phyloP scores from a whole-genome alignment of 805 yeast genomes.

The Phaffomyces opuntiae region DNA sequence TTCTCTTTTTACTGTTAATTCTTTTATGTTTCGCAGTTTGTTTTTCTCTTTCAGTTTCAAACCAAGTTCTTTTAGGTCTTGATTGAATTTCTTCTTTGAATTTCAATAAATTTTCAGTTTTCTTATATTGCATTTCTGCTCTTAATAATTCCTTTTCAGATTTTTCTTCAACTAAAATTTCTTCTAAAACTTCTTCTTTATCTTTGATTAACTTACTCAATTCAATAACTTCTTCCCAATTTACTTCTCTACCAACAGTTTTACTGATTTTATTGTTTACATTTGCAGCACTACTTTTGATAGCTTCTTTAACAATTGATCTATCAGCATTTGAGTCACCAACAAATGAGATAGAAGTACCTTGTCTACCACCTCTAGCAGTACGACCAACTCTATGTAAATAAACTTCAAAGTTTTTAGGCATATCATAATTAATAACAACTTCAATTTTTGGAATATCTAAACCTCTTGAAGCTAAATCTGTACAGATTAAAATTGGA shows the following conservation, averaged over 20 bases:
- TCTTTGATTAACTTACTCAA: conserved; percentile 53
- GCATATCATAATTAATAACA: conserved; percentile 94
- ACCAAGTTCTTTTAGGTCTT: conserved; percentile 97
- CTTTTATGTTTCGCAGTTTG: conserved; percentile 25
- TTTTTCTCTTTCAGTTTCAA: conserved; percentile 50
- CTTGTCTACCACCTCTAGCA: conserved; percentile 98
- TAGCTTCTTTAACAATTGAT: conserved; percentile 82
- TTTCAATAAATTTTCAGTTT: conserved; percentile 77
- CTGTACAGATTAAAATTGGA: conserved; percentile 91
- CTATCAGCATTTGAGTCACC: conserved; percentile 89
- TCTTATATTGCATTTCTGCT: conserved; percentile 87
- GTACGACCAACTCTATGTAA: conserved; percentile 98
- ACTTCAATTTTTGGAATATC: conserved; percentile 97
- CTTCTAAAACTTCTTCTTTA: conserved; percentile 57
- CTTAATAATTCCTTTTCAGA: conserved; percentile 76
- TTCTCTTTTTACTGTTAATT: conserved; percentile 60
- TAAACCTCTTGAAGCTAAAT: conserved; percentile 97
- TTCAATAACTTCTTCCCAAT: conserved; percentile 78
- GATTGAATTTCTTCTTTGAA: conserved; percentile 78
- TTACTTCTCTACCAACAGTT: conserved; percentile 85
- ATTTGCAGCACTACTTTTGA: conserved; percentile 53
- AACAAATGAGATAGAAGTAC: conserved; percentile 87
- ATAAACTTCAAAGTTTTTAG: conserved; percentile 83
- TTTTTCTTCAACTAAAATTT: conserved; percentile 81
- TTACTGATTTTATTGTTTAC: conserved; percentile 36